Evolutionary conservation across 1,284 basidiomycete species (phyloP), one percentile per base, ranked within the genome.

Genomic region (Uromyces viciae-fabae): DNA sequence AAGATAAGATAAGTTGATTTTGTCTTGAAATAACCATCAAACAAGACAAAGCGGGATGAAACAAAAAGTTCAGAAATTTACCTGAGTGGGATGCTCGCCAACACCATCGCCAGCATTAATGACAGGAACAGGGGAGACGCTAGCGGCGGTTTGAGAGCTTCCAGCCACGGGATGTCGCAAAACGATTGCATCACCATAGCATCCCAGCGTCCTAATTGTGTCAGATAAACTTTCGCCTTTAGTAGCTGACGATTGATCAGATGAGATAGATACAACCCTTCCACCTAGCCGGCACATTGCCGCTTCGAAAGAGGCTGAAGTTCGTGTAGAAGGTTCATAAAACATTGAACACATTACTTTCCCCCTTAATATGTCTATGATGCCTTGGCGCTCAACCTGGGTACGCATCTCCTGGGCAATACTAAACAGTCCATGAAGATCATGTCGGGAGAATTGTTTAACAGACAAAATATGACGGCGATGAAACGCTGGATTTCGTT

Each of bases 221-320:
- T 99, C 97, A 5, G 93, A 90, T 38, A 99, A 88, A 4, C 91
- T 93, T 88, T 99, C 97, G 79, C 97, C 97, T 88, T 99, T 99
- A 83, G 90, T 89, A 46, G 98, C 94, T 0, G 95, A 98, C 9
- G 94, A 96, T 14, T 89, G 89, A 77, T 94, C 93, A 2, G 91
- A 90, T 72, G 90, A 90, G 69, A 99, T 90, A 82, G 92, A 90
- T 38, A 98, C 92, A 58, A 99, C 96, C 85, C 96, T 91, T 54
- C 97, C 97, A 72, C 97, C 97, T 84, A 94, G 94, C 75, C 97
- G 91, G 86, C 96, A 95, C 97, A 99, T 99, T 17, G 97, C 97
- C 9, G 96, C 93, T 86, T 99, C 96, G 85, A 99, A 99, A n/a
- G 96, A 98, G 19, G 92, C 90, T 82, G 92, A 94, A 1, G 97